Percentiles rank a stretch among this genome's conserved stretches.
phyloP scores from a whole-genome alignment of 2,329 filamentous ascomycete species.

The Fusarium setosum region DNA sequence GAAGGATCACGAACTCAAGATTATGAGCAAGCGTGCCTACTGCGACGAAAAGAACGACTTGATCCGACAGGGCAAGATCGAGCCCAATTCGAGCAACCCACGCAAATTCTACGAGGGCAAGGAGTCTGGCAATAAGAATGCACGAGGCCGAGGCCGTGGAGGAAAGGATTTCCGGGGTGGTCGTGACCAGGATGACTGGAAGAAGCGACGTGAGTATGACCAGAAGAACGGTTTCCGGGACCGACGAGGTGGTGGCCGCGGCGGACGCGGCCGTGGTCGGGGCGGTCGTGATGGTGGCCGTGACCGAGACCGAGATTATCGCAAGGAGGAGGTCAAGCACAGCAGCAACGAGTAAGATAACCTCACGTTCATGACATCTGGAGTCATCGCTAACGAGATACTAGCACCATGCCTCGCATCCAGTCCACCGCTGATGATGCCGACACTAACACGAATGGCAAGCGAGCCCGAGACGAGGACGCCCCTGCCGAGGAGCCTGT shows the following conservation, averaged over 20 bases:
- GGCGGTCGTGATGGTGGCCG: slow-evolving; percentile 55
- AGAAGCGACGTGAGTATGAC: slow-evolving; percentile 71
- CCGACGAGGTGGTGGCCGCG: slow-evolving; percentile 57
- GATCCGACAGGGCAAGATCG: slow-evolving; percentile 76
- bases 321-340: slow-evolving; percentile 41
- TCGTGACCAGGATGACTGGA: slow-evolving; percentile 69
- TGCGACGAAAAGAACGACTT: slow-evolving; percentile 80
- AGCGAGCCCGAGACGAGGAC: slow-evolving; percentile 67
- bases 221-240: slow-evolving; percentile 69
- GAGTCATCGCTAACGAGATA: slow-evolving; percentile 24
- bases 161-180: slow-evolving; percentile 52
- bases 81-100: slow-evolving; percentile 61
- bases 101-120: slow-evolving; percentile 63
- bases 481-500: slow-evolving; percentile 56
- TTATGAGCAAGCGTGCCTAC: slow-evolving; percentile 92
- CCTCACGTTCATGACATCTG: neutral
- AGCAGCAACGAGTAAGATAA: slow-evolving; percentile 42
- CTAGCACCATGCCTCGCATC: slow-evolving; percentile 51
- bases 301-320: slow-evolving; percentile 52
- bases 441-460: slow-evolving; percentile 53
- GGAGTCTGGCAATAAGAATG: slow-evolving; percentile 51
- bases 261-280: slow-evolving; percentile 57
- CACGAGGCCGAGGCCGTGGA: slow-evolving; percentile 53
- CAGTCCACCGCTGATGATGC: slow-evolving; percentile 56
- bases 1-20: slow-evolving; percentile 81